Evolutionary conservation across 192 early-diverging fungal species (phyloP).

Genomic region (Coemansia sp.): DNA sequence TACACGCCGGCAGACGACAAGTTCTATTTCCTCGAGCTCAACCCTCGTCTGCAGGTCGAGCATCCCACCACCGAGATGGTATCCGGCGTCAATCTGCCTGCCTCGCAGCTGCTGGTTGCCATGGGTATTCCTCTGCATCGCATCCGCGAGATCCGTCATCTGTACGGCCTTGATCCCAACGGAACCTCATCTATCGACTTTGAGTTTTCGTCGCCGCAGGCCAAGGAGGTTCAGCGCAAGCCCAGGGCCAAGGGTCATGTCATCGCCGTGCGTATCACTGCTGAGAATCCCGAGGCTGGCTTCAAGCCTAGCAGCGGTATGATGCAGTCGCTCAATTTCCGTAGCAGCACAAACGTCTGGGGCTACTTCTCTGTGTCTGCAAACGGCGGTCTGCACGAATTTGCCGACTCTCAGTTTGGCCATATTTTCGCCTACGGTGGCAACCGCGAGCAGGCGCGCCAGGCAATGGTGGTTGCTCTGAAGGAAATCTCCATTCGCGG

Average conservation of each 20-base stretch:
- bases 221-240: conserved; percentile 83
- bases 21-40: conserved; percentile 96
- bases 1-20: conserved; percentile 84
- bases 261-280: conserved; percentile 97
- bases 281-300: conserved; percentile 98
- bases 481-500: conserved; percentile 98
- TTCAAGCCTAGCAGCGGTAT: conserved; percentile 98
- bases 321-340: conserved; percentile 96
- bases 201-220: conserved; percentile 76
- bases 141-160: conserved; percentile 92
- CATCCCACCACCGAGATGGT: conserved; percentile 99
- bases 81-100: conserved; percentile 96
- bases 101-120: conserved; percentile 96
- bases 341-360: conserved; percentile 95
- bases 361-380: conserved; percentile 98
- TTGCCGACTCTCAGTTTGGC: conserved; percentile 99
- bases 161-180: conserved; percentile 89
- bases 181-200: conserved; percentile 91
- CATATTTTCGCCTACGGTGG: conserved; percentile 98
- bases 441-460: conserved; percentile 86
- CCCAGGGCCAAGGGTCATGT: conserved; percentile 96
- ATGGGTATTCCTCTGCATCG: conserved; percentile 97
- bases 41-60: conserved; percentile 98
- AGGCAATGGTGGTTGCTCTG: conserved; percentile 95
- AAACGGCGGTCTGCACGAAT: conserved; percentile 95